Base-by-base conservation (phyloP, 805 yeast species). In the Zygoascus ofunaensis region DNA sequence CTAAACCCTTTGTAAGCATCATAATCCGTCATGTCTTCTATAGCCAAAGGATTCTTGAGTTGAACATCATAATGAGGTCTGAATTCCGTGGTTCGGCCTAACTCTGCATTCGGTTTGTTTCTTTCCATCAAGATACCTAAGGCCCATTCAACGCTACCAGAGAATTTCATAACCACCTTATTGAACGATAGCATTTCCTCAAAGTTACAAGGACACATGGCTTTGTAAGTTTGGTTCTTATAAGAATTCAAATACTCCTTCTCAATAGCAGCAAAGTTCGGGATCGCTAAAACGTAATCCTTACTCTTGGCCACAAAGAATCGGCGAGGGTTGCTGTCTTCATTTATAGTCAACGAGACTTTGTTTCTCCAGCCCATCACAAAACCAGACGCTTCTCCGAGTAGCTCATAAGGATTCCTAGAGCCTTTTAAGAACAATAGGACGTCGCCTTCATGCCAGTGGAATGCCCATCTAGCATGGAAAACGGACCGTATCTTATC, bases 1-100 rank as follows among this genome's bases (percentile, higher is more conserved):
- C 97, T 67, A 67, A 79, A 92, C 0, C 82, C 87, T 10, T 62
- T 64, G 59, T 81, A 90, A 0, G 96, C 85, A 63, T 90, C 97
- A 64, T 87, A 87, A 2, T 56, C 55, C 0, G 60, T 63, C 15
- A 59, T 54, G 24, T 77, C 77, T 3, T 67, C 59, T 21, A 78
- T 67, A 37, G 62, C 68, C 17, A 58, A 57, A 0, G 89, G 90
- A 53, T 76, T 74, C 2, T 74, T 70, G n/a, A 82, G 71, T 17
- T 65, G 61, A 5, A 83, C 73, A 34, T 76, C 79, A 54, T 79
- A 79, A 55, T 83, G 94, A 0, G 83, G 81, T 34, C 67, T 65
- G 51, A 74, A 76, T 1, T 71, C 61, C 12, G 63, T 51, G 0
- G 70, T 66, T 36, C 90, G 68, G 42, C 68, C 68, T 42, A 68